Evolutionary conservation across 805 yeast genomes (phyloP).

Genomic region (Pachysolen tannophilus): DNA sequence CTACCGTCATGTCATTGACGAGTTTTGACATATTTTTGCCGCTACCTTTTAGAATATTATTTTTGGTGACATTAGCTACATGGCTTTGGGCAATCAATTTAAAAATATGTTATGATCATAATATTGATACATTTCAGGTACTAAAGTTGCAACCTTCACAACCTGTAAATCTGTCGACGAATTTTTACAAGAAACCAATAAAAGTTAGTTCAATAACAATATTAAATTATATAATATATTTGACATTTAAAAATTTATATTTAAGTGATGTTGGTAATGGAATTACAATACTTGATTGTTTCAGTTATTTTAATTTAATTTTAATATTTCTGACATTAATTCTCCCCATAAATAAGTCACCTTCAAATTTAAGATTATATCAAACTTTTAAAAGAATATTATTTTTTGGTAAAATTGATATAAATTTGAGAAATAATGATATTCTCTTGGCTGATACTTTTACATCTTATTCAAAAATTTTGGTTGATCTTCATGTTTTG

Average conservation of each 20-base stretch:
- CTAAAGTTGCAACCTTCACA: slow-evolving; percentile 26
- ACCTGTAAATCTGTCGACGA: slow-evolving; percentile 14
- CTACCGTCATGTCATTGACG: slow-evolving; percentile 8
- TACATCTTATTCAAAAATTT: slow-evolving; percentile 70
- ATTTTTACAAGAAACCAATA: slow-evolving; percentile 11
- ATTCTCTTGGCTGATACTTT: slow-evolving; percentile 78
- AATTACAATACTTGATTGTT: slow-evolving; percentile 21
- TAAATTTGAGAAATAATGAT: slow-evolving; percentile 62
- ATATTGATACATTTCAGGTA: slow-evolving; percentile 38
- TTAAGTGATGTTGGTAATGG: slow-evolving; percentile 13
- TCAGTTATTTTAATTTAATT: slow-evolving; percentile 31
- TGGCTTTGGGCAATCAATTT: slow-evolving; percentile 47
- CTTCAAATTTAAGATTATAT: slow-evolving; percentile 36
- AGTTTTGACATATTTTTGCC: slow-evolving; percentile 31
- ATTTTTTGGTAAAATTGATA: slow-evolving; percentile 54
- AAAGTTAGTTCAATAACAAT: slow-evolving; percentile 18
- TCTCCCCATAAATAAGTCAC: slow-evolving; percentile 21
- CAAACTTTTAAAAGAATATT: slow-evolving; percentile 45
- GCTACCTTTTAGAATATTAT: slow-evolving; percentile 42
- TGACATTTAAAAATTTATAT: slow-evolving; percentile 13
- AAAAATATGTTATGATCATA: slow-evolving; percentile 25
- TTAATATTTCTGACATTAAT: slow-evolving; percentile 26
- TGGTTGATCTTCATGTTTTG: slow-evolving; percentile 63
- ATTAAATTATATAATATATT: slow-evolving; percentile 20
- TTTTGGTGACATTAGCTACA: slow-evolving; percentile 40